These are phyloP conservation scores for Lipomyces kockii DNA, from an alignment of 805 yeast genomes.

Conservation along the genomic window DNA sequence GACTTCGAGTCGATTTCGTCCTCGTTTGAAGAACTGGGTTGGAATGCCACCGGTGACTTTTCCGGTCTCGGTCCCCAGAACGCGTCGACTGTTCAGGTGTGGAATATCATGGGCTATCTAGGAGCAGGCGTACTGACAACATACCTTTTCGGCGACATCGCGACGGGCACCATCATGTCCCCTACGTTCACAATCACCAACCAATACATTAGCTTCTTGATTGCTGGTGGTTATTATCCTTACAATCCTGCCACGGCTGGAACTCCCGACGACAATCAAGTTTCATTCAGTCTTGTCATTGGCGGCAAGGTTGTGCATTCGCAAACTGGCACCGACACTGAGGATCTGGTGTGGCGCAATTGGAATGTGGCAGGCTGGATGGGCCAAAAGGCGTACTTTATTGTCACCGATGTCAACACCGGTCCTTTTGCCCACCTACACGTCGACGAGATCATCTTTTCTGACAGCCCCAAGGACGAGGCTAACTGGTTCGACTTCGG, in stretches of 20 bases:
- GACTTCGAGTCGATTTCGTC: conserved; percentile 36
- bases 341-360: conserved; percentile 5
- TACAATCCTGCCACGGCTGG: conserved; percentile 5
- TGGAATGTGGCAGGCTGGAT: conserved; percentile 10
- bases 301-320: conserved; percentile 7
- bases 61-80: conserved; percentile 12
- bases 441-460: conserved; percentile 17
- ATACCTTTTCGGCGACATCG: conserved; percentile 3
- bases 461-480: conserved; percentile 9
- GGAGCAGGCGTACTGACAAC: conserved; percentile 6
- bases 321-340: conserved; percentile 3
- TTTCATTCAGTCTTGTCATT: conserved; percentile 8
- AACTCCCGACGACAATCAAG: conserved; percentile 1
- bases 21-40: conserved; percentile 16
- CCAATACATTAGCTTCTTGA: conserved; percentile 3
- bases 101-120: neutral
- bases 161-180: conserved; percentile 11
- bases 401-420: conserved; percentile 7
- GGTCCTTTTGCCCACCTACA: conserved; percentile 12
- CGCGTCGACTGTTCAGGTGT: conserved; percentile 2
- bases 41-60: conserved; percentile 31
- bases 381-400: conserved; percentile 6
- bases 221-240: conserved; percentile 12
- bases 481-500: conserved; percentile 23
- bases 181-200: conserved; percentile 11